A percentile compares a stretch with the other conserved stretches of the same genome.
phyloP scores from a whole-genome alignment of 2,329 filamentous ascomycete species.

The Coniella lustricola region DNA sequence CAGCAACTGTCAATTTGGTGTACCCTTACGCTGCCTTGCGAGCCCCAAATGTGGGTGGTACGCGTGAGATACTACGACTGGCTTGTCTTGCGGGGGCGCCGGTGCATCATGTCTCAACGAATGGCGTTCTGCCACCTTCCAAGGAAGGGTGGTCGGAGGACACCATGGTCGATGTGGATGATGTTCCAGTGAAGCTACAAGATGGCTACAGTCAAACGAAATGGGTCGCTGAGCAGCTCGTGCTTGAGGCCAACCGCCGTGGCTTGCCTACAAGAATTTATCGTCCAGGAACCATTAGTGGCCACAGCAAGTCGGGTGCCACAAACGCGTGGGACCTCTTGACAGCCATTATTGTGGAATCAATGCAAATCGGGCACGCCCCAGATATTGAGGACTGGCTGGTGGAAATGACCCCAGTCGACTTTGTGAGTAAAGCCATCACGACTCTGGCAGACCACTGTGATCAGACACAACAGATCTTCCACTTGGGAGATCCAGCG shows the following conservation, averaged over 20 bases:
- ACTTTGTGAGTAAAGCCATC: conserved; percentile 72
- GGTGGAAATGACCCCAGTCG: conserved; percentile 77
- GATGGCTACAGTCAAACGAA: conserved; percentile 77
- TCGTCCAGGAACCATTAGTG: conserved; percentile 70
- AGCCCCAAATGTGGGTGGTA: conserved; percentile 72
- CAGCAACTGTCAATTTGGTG: conserved; percentile 71
- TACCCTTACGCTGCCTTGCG: conserved; percentile 74
- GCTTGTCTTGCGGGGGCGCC: conserved; percentile 62
- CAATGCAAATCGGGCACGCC: conserved; percentile 62
- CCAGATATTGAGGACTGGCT: conserved; percentile 70
- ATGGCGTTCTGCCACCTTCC: conserved; percentile 68
- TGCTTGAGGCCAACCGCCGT: conserved; percentile 59
- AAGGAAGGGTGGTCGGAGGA: conserved; percentile 65
- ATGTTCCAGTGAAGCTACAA: conserved; percentile 60
- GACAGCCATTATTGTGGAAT: conserved; percentile 70
- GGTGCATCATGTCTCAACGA: conserved; percentile 72
- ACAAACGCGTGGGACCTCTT: conserved; percentile 74
- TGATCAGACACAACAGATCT: conserved; percentile 55
- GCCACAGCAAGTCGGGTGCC: conserved; percentile 66
- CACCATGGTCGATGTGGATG: conserved; percentile 57
- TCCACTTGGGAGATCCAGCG: conserved; percentile 67
- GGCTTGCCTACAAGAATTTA: conserved; percentile 66
- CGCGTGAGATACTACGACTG: conserved; percentile 64
- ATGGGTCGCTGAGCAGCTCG: conserved; percentile 72
- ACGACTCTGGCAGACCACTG: conserved; percentile 60